These are phyloP conservation scores for Diplodia scrobiculata DNA, from an alignment of 2,329 filamentous ascomycete genomes.

Conservation along the genomic window DNA sequence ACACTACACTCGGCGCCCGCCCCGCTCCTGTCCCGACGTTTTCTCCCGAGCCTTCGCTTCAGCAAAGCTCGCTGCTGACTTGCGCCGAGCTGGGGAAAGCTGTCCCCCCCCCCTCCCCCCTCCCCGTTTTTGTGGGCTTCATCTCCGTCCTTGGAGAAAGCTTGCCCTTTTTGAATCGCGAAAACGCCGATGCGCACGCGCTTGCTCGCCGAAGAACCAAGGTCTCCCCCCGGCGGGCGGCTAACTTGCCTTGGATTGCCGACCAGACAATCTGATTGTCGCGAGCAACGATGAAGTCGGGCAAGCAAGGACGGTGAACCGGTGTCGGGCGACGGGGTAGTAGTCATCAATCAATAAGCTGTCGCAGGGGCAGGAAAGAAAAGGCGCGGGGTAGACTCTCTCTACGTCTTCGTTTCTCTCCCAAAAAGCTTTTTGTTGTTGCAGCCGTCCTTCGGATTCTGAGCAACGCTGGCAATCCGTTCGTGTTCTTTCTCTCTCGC, in stretches of 20 bases:
- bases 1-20: too few species aligned
- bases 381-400: not conserved
- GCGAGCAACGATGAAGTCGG: not conserved
- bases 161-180: not conserved
- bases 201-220: not conserved
- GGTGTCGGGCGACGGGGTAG: not conserved
- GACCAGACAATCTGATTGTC: not conserved
- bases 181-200: not conserved
- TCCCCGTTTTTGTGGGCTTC: not conserved
- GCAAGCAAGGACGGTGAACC: not conserved
- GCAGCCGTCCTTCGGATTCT: too few species aligned
- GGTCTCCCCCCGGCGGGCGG: not conserved
- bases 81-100: not conserved
- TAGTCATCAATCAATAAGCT: not conserved
- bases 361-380: not conserved
- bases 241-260: not conserved
- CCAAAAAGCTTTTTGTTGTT: too few species aligned
- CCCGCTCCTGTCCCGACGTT: too few species aligned
- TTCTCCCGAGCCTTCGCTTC: too few species aligned
- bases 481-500: not conserved
- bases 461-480: too few species aligned
- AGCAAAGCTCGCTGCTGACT: not conserved
- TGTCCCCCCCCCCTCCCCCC: not conserved
- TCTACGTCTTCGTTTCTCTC: not conserved
- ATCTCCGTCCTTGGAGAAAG: not conserved